phyloP scores from a whole-genome alignment of 2,329 filamentous ascomycete genomes.

The Nemania sp. region DNA sequence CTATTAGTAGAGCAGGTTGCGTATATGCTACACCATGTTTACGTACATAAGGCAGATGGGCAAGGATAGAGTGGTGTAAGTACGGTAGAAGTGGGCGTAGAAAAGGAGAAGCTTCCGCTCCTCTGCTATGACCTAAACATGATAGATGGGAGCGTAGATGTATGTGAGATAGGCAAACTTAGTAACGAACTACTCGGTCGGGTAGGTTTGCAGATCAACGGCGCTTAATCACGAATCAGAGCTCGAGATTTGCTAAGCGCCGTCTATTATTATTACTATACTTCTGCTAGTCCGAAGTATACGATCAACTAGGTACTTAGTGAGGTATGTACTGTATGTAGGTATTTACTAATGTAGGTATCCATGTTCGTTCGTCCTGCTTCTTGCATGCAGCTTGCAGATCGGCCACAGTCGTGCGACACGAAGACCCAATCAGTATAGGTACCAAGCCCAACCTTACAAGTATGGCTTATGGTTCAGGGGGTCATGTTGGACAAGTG shows the following conservation, averaged over 20 bases:
- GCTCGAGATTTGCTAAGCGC: conserved; percentile 18
- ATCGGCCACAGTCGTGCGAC: conserved; percentile 26
- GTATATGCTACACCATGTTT: no score
- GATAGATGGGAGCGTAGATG: no score
- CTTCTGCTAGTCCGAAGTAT: neutral
- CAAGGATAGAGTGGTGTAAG: no score
- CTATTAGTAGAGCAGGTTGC: no score
- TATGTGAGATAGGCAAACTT: neutral
- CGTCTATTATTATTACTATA: conserved; percentile 13
- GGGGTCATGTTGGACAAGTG: no score
- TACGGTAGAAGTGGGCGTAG: neutral
- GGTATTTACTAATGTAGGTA: no score
- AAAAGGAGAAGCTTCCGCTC: neutral
- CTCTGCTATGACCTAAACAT: no score
- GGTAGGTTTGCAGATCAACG: neutral
- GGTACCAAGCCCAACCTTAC: neutral
- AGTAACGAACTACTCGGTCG: neutral
- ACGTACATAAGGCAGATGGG: no score
- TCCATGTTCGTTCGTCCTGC: neutral
- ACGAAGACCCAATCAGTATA: neutral
- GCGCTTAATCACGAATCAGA: conserved; percentile 28
- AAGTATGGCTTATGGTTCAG: neutral
- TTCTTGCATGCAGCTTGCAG: conserved; percentile 23
- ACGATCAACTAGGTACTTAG: no score
- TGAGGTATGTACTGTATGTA: neutral